Evolutionary conservation across 768 basidiomycete species (phyloP).

Genomic region (Gelatoporia subvermispora): DNA sequence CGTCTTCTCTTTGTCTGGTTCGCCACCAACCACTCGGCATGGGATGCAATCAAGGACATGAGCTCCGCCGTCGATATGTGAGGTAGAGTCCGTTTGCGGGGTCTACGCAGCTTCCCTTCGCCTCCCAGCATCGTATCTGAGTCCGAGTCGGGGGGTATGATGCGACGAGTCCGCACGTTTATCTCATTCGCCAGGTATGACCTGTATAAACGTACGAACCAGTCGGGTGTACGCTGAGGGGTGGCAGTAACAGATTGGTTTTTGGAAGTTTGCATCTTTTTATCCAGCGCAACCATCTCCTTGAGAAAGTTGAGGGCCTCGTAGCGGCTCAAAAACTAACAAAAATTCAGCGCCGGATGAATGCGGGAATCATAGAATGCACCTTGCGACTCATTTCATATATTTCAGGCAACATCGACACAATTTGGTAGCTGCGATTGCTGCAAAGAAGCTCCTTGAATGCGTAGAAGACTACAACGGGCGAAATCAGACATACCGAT

Average conservation of each 20-base stretch:
- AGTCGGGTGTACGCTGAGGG: slow-evolving; percentile 41
- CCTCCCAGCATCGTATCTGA: slow-evolving; percentile 27
- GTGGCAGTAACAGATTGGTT: slow-evolving; percentile 19
- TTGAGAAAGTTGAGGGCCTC: slow-evolving; percentile 43
- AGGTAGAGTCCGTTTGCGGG: slow-evolving; percentile 38
- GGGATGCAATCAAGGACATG: slow-evolving; percentile 45
- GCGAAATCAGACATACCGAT: slow-evolving; percentile 21
- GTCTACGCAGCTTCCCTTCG: slow-evolving; percentile 17
- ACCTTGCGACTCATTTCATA: slow-evolving; percentile 36
- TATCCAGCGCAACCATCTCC: slow-evolving; percentile 35
- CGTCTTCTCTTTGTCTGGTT: slow-evolving; percentile 31
- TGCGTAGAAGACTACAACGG: too few species aligned
- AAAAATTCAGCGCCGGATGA: too few species aligned
- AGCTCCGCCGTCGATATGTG: slow-evolving; percentile 48
- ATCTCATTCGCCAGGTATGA: slow-evolving; percentile 21
- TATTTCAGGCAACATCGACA: slow-evolving; percentile 41
- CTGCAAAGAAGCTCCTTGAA: slow-evolving; percentile 28
- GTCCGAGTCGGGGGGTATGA: slow-evolving; percentile 23
- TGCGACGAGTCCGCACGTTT: slow-evolving; percentile 26
- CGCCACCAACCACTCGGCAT: slow-evolving; percentile 55
- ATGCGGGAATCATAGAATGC: background rate
- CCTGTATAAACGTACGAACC: slow-evolving; percentile 43
- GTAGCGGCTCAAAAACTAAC: slow-evolving; percentile 45
- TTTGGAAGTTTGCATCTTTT: slow-evolving; percentile 6
- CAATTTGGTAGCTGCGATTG: slow-evolving; percentile 39